Percentiles rank a stretch among this genome's conserved stretches.
Evolutionary conservation across 2,329 filamentous ascomycete species (phyloP).

Genomic region (Fonsecaea erecta): DNA sequence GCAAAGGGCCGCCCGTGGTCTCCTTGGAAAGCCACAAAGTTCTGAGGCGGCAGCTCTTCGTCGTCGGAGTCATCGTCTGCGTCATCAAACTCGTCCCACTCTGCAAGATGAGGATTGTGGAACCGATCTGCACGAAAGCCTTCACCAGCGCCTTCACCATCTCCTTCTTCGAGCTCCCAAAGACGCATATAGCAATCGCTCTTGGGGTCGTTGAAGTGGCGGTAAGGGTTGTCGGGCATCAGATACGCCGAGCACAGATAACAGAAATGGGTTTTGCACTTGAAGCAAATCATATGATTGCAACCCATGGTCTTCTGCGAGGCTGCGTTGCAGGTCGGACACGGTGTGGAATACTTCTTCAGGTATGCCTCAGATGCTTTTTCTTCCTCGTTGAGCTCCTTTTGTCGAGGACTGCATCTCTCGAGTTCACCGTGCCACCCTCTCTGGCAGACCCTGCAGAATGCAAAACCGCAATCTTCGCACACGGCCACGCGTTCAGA

Average conservation of each 20-base stretch:
- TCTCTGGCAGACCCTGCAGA: conserved; percentile 74
- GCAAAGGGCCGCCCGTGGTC: conserved; percentile 11
- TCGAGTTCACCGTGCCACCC: conserved; percentile 92
- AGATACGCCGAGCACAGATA: conserved; percentile 93
- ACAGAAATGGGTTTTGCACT: conserved; percentile 91
- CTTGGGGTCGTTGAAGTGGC: conserved; percentile 77
- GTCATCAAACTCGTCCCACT: conserved; percentile 43
- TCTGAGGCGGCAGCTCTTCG: conserved; percentile 32
- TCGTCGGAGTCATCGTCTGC: conserved; percentile 35
- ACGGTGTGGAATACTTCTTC: conserved; percentile 77
- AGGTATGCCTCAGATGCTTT: conserved; percentile 86
- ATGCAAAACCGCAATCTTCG: conserved; percentile 86
- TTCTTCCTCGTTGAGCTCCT: conserved; percentile 80
- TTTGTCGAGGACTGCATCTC: conserved; percentile 68
- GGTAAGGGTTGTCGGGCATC: conserved; percentile 77
- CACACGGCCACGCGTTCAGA: conserved; percentile 79
- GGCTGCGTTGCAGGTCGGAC: conserved; percentile 82
- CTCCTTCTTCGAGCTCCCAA: conserved; percentile 87
- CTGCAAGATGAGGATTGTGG: conserved; percentile 37
- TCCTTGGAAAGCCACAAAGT: conserved; percentile 17
- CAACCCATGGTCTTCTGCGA: conserved; percentile 92
- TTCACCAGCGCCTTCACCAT: conserved; percentile 58
- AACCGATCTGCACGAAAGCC: conserved; percentile 25
- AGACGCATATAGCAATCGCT: conserved; percentile 80
- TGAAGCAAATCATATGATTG: conserved; percentile 94